Evolutionary conservation across 106 monocot species (phyloP).

Genomic region (Narthecium ossifragum): DNA sequence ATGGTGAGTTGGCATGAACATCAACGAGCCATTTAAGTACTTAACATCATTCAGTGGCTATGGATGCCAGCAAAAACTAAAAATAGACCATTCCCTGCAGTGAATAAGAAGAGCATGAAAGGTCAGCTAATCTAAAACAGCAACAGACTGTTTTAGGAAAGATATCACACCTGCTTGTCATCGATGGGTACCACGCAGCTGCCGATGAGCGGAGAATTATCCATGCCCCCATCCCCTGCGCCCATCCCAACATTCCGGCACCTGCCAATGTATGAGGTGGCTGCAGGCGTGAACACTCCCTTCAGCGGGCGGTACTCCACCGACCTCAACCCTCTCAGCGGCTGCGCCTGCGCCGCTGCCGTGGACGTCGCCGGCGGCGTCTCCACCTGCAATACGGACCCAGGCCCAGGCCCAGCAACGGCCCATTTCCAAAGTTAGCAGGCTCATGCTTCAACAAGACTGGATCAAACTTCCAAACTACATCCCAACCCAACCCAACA

Average conservation of each 20-base stretch:
- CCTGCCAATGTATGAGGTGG: conserved; percentile 8
- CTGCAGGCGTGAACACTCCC: conserved; percentile 47
- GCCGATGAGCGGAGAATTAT: conserved; percentile 25
- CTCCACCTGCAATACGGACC: conserved; percentile 17
- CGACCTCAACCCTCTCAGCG: conserved; percentile 31
- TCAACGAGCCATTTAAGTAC: too few relatives aligned
- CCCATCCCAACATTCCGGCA: conserved; percentile 10
- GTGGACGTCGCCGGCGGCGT: conserved; percentile 7
- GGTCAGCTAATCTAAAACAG: too few relatives aligned
- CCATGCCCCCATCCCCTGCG: conserved; percentile 15
- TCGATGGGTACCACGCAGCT: conserved; percentile 35
- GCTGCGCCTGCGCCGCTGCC: conserved; percentile 12
- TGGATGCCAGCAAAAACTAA: too few relatives aligned
- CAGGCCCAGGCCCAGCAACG: neutral
- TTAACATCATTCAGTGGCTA: too few relatives aligned
- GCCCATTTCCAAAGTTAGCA: too few relatives aligned
- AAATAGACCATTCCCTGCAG: too few relatives aligned
- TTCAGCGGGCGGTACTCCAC: conserved; percentile 33
- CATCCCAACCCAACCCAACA: neutral
- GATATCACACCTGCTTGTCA: conserved; percentile 44
- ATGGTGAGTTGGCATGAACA: too few relatives aligned
- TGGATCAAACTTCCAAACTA: neutral
- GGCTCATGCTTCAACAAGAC: too few relatives aligned
- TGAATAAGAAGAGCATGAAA: too few relatives aligned
- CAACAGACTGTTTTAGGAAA: too few relatives aligned